Evolutionary conservation across 257 asterid species (phyloP), one percentile per base, ranked within the genome.

Genomic region (Petrea volubilis): DNA sequence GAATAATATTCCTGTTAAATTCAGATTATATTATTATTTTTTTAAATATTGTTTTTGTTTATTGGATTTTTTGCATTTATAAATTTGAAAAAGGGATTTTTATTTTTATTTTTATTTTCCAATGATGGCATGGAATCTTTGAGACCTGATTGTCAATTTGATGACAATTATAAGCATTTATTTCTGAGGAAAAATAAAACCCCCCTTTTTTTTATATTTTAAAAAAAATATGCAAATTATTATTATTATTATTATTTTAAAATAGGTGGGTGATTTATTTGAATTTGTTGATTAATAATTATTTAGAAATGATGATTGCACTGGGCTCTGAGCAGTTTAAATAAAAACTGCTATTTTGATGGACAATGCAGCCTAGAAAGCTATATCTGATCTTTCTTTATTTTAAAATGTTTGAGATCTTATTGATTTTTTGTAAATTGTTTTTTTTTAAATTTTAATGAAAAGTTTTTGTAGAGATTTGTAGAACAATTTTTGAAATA

Each of bases 271-370:
- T 33, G 11, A 8, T 60, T 7, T 56, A 12, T 17, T 4, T 17
- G 10, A 25, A 23, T 56, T 8, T 13, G 14, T 56, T 27, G 7
- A n/a, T 49, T 24, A 5, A 6, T 14, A 7, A 0, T 27, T 0
- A n/a, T n/a, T n/a, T 68, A 50, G 83, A 82, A n/a, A 78, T 88
- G 95, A 88, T 81, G 95, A 88, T 83, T 36, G 95, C 95, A 85
- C 90, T 88, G 95, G 95, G 95, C 91, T 88, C 91, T 88, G 95
- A 85, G 83, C 86, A 77, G 86, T 81, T 79, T 5, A 25, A n/a
- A 8, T 17, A 38, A 18, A 58, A 65, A 60, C 79, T 77, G 57
- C 12, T 1, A 27, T 56, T n/a, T 81, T 88, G 91, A 88, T 88
- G 95, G 70, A 88, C 40, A 88, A 57, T 81, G 95, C 95, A 78